phyloP scores from a whole-genome alignment of 2,329 filamentous ascomycete species.

The Pochonia chlamydosporia region DNA sequence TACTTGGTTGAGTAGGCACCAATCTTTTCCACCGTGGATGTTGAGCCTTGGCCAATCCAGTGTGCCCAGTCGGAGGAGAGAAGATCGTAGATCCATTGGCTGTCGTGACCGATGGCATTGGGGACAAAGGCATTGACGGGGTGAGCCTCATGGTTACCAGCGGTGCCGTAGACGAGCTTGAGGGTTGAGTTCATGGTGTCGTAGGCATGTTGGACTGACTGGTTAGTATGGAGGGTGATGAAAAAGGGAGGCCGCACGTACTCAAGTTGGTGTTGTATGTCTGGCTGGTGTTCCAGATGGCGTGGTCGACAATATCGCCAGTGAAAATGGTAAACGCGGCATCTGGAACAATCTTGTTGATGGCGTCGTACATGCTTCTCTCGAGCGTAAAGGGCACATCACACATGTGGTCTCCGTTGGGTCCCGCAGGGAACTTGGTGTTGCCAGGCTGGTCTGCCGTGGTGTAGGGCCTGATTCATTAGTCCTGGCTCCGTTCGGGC shows the following conservation, averaged over 20 bases:
- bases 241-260: too few relatives aligned
- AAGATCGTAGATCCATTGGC: slow-evolving; percentile 46
- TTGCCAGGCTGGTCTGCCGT: slow-evolving; percentile 40
- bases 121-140: slow-evolving; percentile 46
- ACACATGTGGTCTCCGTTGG: slow-evolving; percentile 47
- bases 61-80: slow-evolving; percentile 39
- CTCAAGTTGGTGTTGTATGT: slow-evolving; percentile 24
- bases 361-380: slow-evolving; percentile 48
- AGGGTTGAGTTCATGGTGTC: slow-evolving; percentile 35
- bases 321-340: slow-evolving; percentile 53
- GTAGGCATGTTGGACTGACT: slow-evolving; percentile 38
- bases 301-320: slow-evolving; percentile 52
- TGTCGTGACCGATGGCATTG: slow-evolving; percentile 27
- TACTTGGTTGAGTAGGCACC: slow-evolving; percentile 44
- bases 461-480: slow-evolving; percentile 34
- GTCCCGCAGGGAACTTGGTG: slow-evolving; percentile 43
- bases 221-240: too few relatives aligned
- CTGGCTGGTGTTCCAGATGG: slow-evolving; percentile 39
- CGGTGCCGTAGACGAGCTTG: slow-evolving; percentile 42
- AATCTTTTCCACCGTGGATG: slow-evolving; percentile 27
- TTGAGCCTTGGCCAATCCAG: slow-evolving; percentile 35
- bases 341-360: slow-evolving; percentile 38
- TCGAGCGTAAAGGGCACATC: slow-evolving; percentile 46
- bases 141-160: slow-evolving; percentile 51
- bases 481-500: slow-evolving; percentile 2